Evolutionary conservation across 2,329 filamentous ascomycete species (phyloP), one percentile per base, ranked within the genome.

Genomic region (Trichothecium roseum): DNA sequence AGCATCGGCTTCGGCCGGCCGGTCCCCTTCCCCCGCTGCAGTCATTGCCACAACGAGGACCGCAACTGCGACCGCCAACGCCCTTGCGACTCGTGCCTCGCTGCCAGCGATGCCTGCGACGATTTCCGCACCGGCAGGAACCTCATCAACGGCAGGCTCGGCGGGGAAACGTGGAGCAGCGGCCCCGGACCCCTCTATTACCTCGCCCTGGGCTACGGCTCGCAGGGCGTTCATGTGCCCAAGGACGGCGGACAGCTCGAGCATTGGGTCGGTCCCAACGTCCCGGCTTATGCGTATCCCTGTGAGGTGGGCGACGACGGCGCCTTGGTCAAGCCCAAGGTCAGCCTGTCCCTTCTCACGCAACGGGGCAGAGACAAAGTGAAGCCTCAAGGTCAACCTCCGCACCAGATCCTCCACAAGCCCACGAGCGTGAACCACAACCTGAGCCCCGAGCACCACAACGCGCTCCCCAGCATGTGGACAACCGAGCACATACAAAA

Each of bases 61-160:
- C 32, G 47, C 2, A 44, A 48, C 35, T 62, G 59, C 38, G 59
- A 62, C 32, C 50, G 53, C 2, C 55, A 57, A 36, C 49, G 57
- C 15, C 59, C 59, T 2, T 62, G 59, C 37, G 54, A 60, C 34
- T 54, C 49, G 4, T 62, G 59, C 43, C 37, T 41, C 9, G 15
- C 35, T 7, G 24, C 38, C 15, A 41, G 36, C 3, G 41, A 48
- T 12, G 16, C n/a, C 5, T 45, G 35, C 20, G 39, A 38, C 8
- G 17, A 33, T n/a, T n/a, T n/a, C n/a, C n/a, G n/a, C 1, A 3
- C 4, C 3, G 38, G 28, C 5, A 38, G 37, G 10, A 42, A 45
- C 42, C 45, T 40, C 34, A 34, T 48, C 36, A 39, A 40, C 3
- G 39, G 42, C 1, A 35, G 45, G 5, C 18, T 49, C 10, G 2